Evolutionary conservation across 2,329 filamentous ascomycete species (phyloP).

Genomic region (Venturia carpophila): DNA sequence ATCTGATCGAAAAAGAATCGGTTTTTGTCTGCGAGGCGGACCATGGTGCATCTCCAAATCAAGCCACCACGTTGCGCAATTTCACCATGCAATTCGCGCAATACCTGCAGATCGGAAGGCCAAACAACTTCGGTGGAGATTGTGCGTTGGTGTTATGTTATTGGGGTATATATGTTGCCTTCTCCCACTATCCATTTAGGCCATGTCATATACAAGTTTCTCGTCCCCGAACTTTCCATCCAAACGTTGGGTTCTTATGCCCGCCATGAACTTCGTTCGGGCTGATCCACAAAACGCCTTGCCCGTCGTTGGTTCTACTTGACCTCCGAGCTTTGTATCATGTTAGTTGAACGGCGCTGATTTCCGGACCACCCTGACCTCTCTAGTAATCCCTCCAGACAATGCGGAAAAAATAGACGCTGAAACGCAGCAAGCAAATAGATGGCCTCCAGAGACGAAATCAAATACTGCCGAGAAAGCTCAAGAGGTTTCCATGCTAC

Average conservation of each 20-base stretch:
- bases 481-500: background rate
- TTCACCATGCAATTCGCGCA: conserved; percentile 7
- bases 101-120: background rate
- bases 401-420: conserved; percentile 3
- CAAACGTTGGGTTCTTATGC: background rate
- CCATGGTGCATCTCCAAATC: background rate
- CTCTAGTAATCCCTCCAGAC: background rate
- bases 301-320: background rate
- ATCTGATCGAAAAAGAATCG: background rate
- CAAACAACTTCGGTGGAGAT: background rate
- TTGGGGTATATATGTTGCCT: background rate
- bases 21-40: background rate
- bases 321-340: background rate
- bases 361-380: background rate
- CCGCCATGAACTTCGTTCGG: conserved; percentile 1
- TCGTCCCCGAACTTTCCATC: background rate
- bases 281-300: conserved; percentile 3
- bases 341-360: background rate
- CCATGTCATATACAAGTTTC: conserved; percentile 1
- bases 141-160: background rate
- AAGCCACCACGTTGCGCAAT: conserved; percentile 6
- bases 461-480: background rate
- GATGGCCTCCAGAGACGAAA: background rate
- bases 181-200: background rate
- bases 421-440: conserved; percentile 8